Percentiles rank a stretch among this genome's conserved stretches.
phyloP scores from a whole-genome alignment of 352 stramenopile genomes.

The Phytophthora megakarya region DNA sequence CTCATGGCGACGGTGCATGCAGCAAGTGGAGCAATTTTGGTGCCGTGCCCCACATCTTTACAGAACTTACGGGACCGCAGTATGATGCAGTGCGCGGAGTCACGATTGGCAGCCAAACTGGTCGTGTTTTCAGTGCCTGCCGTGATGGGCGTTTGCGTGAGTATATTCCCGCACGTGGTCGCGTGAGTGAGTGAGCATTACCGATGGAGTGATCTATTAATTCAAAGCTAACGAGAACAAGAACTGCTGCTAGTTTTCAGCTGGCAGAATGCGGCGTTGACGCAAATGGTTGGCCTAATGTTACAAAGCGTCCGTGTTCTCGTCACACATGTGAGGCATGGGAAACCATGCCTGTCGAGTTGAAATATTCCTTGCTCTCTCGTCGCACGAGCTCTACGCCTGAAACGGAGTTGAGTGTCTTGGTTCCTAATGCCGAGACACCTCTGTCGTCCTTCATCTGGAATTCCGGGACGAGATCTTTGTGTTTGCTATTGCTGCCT shows the following conservation, averaged over 20 bases:
- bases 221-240: conserved; percentile 31
- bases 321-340: conserved; percentile 40
- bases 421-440: conserved; percentile 25
- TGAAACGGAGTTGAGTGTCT: conserved; percentile 32
- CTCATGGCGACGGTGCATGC: conserved; percentile 60
- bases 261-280: conserved; percentile 15
- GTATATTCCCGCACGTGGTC: conserved; percentile 61
- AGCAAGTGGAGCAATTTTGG: conserved; percentile 54
- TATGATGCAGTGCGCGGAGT: conserved; percentile 76
- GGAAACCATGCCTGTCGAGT: conserved; percentile 18
- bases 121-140: conserved; percentile 58
- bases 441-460: conserved; percentile 41
- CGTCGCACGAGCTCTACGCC: conserved; percentile 51
- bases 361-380: conserved; percentile 68
- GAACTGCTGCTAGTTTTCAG: conserved; percentile 30
- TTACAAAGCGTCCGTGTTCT: conserved; percentile 37
- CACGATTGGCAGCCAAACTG: conserved; percentile 35
- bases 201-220: too few species aligned
- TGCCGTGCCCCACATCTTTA: conserved; percentile 31
- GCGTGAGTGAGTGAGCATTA: conserved; percentile 21
- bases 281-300: conserved; percentile 34
- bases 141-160: conserved; percentile 71
- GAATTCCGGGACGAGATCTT: conserved; percentile 29
- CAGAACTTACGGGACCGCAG: conserved; percentile 60
- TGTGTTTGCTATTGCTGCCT: conserved; percentile 15